phyloP scores from a whole-genome alignment of 176 grass and related monocot genomes.

The Carex pumila region DNA sequence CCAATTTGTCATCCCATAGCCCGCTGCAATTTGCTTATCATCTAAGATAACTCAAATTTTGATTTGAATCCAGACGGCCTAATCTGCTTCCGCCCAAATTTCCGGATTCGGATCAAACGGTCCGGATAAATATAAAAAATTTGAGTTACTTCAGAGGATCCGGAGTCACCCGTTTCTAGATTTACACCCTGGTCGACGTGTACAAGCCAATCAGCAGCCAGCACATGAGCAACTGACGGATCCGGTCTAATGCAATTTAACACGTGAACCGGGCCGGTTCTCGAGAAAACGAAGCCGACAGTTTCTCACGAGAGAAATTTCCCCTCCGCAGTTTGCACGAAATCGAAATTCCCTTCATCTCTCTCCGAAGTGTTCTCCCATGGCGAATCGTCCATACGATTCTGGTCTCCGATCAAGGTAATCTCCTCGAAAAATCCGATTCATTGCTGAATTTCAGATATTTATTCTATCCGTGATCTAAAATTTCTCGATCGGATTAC shows the following conservation, averaged over 20 bases:
- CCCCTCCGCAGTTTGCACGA: neutral
- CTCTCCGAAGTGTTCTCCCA: neutral
- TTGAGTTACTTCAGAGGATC: too few species aligned
- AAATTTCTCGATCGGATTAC: neutral
- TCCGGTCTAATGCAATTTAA: neutral
- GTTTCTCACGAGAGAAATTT: neutral
- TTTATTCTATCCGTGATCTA: neutral
- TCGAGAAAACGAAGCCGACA: neutral
- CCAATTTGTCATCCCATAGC: too few species aligned
- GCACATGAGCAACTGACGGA: neutral
- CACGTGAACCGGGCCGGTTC: neutral
- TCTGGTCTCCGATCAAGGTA: slow-evolving; percentile 38
- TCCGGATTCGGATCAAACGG: too few species aligned
- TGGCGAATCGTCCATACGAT: slow-evolving; percentile 48
- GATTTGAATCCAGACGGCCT: too few species aligned
- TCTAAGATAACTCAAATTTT: too few species aligned
- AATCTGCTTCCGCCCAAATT: too few species aligned
- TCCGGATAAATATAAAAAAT: too few species aligned
- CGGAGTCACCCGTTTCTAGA: too few species aligned
- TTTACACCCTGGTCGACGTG: neutral
- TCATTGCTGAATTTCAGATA: neutral
- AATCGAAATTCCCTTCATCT: neutral
- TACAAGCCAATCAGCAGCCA: neutral
- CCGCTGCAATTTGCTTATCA: too few species aligned
- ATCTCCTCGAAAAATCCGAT: neutral